Percentiles rank a stretch among this genome's conserved stretches.
These are phyloP conservation scores for Pseudocohnilembus persalinus DNA, from an alignment of 169 alveolate species.

Conservation along the genomic window DNA sequence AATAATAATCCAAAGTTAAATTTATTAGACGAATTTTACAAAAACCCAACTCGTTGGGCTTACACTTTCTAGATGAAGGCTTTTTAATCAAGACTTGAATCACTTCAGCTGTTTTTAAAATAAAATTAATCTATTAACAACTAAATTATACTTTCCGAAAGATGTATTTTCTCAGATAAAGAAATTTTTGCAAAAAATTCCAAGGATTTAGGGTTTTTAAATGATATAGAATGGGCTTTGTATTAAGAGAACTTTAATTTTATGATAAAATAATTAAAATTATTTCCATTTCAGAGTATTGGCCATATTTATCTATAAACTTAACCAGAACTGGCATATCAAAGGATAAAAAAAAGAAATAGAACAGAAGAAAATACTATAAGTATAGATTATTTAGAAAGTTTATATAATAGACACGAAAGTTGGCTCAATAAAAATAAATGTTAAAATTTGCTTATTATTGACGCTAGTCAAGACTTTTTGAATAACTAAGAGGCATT, in stretches of 20 bases:
- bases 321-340: background rate
- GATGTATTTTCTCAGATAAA: constrained; percentile 28
- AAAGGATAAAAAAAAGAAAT: background rate
- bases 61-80: constrained; percentile 28
- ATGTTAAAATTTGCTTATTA: too few species aligned
- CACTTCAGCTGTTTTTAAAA: background rate
- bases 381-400: background rate
- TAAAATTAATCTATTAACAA: background rate
- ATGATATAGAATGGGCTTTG: constrained; percentile 19
- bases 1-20: constrained; percentile 25
- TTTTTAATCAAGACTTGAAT: constrained; percentile 15
- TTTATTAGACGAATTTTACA: constrained; percentile 16
- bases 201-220: constrained; percentile 12
- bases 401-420: background rate
- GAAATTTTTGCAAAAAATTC: constrained; percentile 19
- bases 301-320: background rate
- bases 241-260: constrained; percentile 24
- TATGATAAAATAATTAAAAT: background rate
- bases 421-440: background rate
- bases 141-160: constrained; percentile 11
- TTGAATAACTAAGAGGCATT: background rate
- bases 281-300: background rate
- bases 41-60: constrained; percentile 27
- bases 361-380: background rate
- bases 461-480: background rate